A percentile compares a stretch with the other conserved stretches of the same genome.
Evolutionary conservation across 345 rosid genomes (phyloP).

Genomic region (Populus simonii): DNA sequence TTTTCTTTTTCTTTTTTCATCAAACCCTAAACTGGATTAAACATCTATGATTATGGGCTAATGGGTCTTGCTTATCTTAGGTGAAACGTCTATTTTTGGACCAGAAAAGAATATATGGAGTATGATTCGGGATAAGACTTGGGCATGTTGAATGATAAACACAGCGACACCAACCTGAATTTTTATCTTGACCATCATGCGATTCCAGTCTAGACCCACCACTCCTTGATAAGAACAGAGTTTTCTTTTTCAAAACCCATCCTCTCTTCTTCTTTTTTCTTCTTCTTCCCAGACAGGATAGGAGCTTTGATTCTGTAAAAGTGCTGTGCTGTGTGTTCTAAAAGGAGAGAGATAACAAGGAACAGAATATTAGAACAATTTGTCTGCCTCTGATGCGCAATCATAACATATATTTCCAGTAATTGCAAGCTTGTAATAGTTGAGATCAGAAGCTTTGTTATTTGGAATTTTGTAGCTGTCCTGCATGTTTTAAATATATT

Average conservation of each 20-base stretch:
- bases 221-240: not conserved
- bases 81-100: not conserved
- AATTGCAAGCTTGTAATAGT: not conserved
- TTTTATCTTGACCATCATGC: not conserved
- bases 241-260: not conserved
- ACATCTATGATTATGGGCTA: not conserved
- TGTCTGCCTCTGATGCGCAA: not conserved
- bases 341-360: not conserved
- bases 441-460: not conserved
- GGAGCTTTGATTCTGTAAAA: not conserved
- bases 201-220: not conserved
- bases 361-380: not conserved
- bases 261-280: not conserved
- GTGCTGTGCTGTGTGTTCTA: not conserved
- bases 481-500: no score
- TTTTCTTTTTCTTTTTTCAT: no score
- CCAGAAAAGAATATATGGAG: not conserved
- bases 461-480: no score
- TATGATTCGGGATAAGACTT: not conserved
- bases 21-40: no score
- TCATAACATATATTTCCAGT: not conserved
- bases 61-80: not conserved
- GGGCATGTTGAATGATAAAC: not conserved
- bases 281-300: not conserved
- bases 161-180: not conserved